Evolutionary conservation across 257 asterid genomes (phyloP), one percentile per base, ranked within the genome.

Genomic region (Plantago major): DNA sequence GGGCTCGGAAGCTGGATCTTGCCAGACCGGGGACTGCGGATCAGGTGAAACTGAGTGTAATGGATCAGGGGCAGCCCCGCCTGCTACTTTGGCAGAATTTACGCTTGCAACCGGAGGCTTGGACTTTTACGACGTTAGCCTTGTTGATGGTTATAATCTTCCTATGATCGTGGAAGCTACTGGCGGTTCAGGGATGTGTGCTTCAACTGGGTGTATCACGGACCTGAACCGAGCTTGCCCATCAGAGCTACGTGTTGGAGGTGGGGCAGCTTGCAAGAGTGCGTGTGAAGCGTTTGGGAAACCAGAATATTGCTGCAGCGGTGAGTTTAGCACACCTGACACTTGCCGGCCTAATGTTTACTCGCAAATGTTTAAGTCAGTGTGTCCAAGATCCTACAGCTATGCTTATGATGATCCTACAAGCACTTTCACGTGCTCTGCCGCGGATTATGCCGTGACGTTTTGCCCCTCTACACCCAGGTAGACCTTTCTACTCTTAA

Each of bases 381-480:
- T 76, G 0, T 74, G 80, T 47, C 53, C 53, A 6, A 47, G 17
- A 14, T 47, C 60, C 7, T 82, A 78, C 46, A 82, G 88, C 74
- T 85, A 72, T 54, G 86, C 90, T 47, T 76, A 76, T 54, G 90
- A 82, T 70, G 83, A 82, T 40, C 79, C 70, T 9, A 73, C 92
- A 7, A 76, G 84, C 48, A 67, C 80, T 45, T 22, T 76, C 9
- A 85, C 85, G 49, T 85, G 94, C 73, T 74, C 85, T 13, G 60
- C 83, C 13, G 67, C 85, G 0, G 87, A 85, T 64, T 85, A 82
- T 65, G 48, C 71, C 4, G 60, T 82, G 10, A 44, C 87, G 33
- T 82, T 85, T 63, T 85, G 89, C 68, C 71, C 85, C 16, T 68
- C 85, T 1, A 82, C 85, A 89, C 72, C 72, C 14, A n/a, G 22